These are phyloP conservation scores for Colletotrichum phormii DNA, from an alignment of 2,329 filamentous ascomycete genomes.

Conservation along the genomic window DNA sequence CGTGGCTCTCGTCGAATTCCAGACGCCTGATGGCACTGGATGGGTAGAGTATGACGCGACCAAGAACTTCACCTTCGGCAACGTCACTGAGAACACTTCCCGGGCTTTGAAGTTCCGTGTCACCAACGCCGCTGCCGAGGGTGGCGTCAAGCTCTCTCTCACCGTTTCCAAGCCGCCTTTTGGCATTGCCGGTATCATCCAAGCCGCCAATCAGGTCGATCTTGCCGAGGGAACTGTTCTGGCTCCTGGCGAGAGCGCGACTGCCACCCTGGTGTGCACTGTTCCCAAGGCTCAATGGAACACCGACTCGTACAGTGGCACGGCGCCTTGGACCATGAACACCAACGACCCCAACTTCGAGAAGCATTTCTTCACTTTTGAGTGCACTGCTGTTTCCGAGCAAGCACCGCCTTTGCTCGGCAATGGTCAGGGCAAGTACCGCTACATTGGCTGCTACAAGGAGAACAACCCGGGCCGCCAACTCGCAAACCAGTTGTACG, in stretches of 20 bases:
- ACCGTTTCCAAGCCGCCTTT: constrained; percentile 73
- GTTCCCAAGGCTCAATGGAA: constrained; percentile 70
- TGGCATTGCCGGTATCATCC: constrained; percentile 64
- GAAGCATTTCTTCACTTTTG: constrained; percentile 65
- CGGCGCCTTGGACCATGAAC: constrained; percentile 67
- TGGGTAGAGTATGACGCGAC: constrained; percentile 61
- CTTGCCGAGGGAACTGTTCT: constrained; percentile 67
- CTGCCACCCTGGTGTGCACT: constrained; percentile 65
- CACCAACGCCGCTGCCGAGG: constrained; percentile 60
- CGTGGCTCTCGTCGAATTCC: constrained; percentile 64
- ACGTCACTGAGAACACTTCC: constrained; percentile 63
- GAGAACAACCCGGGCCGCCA: constrained; percentile 68
- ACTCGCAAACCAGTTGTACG: constrained; percentile 55
- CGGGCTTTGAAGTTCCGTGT: constrained; percentile 62
- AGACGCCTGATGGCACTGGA: constrained; percentile 59
- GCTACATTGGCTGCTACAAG: constrained; percentile 66
- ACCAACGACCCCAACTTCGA: constrained; percentile 63
- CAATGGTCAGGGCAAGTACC: constrained; percentile 59
- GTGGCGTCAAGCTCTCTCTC: constrained; percentile 60
- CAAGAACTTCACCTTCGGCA: constrained; percentile 64
- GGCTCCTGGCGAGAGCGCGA: constrained; percentile 60
- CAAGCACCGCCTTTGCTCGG: constrained; percentile 61
- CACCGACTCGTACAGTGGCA: constrained; percentile 59
- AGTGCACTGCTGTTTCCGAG: constrained; percentile 62
- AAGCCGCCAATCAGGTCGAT: constrained; percentile 66